phyloP scores from a whole-genome alignment of 805 yeast species.

The Ogataea neopini region DNA sequence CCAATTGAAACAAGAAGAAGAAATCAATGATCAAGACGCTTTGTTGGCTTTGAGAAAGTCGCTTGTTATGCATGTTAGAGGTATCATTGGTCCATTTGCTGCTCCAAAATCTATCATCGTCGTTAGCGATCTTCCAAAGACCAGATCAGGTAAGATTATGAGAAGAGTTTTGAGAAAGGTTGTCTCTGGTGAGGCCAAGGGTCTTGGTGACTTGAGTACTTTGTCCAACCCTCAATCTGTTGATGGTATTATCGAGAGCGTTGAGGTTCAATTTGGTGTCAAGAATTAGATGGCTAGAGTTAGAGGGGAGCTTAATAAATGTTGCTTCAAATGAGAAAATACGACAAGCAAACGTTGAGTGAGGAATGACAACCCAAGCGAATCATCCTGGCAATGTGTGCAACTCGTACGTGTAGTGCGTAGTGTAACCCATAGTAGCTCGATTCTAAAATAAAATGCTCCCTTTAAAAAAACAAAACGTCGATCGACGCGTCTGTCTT shows the following conservation, averaged over 20 bases:
- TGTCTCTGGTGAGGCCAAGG: conserved; percentile 87
- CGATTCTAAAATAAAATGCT: too few species aligned
- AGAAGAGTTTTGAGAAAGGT: conserved; percentile 95
- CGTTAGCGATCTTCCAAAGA: conserved; percentile 93
- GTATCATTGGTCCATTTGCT: conserved; percentile 92
- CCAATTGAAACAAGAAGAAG: conserved; percentile 61
- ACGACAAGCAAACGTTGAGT: too few species aligned
- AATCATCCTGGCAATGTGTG: too few species aligned
- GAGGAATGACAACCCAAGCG: too few species aligned
- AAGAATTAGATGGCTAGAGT: conserved; percentile 24
- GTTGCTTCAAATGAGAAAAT: too few species aligned
- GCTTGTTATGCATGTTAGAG: conserved; percentile 84
- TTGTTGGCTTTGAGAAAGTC: conserved; percentile 66
- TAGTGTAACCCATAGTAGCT: too few species aligned
- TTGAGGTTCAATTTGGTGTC: conserved; percentile 45
- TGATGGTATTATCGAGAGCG: conserved; percentile 69
- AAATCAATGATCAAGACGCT: conserved; percentile 39
- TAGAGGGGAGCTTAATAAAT: conserved; percentile 3
- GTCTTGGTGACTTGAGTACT: conserved; percentile 90
- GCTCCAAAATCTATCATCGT: conserved; percentile 85
- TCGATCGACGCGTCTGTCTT: background rate
- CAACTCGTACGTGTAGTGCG: too few species aligned
- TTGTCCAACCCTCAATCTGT: conserved; percentile 85
- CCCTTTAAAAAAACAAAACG: too few species aligned
- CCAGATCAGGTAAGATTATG: conserved; percentile 98